Base-by-base conservation (phyloP, 768 basidiomycete genomes). In the Glaciozyma martinii region DNA sequence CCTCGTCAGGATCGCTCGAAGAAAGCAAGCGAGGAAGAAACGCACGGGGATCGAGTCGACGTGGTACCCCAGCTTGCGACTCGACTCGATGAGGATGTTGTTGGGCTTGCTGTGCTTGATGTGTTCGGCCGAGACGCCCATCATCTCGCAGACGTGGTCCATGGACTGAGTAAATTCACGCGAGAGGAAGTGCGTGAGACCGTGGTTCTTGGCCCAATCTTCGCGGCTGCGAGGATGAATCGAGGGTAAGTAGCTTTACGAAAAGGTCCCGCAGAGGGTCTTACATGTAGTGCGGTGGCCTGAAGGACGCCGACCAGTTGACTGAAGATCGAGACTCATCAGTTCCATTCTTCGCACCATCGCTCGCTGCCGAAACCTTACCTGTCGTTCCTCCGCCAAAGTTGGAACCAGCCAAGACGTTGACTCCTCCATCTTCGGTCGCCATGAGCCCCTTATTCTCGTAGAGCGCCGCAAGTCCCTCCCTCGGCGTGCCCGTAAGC, bases 301-400 rank as follows among this genome's bases (percentile, higher is more conserved):
- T 62, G 23, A 76, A 65, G 9, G 67, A 70, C 3, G 70, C 74
- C 21, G 67, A 69, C 75, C 75, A 76, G 62, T 76, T 76, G 61
- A 76, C 69, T 65, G 56, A 7, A 5, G 3, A 54, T 25, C 10
- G 1, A 30, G 27, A 1, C 19, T 10, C 33, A 33, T 40, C 37
- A 40, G 37, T 13, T 40, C 37, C 37, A 6, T 8, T 40, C 37
- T 13, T 40, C 37, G 37, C 37, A 40, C 12, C 37, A 13, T 40
- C 37, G 37, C 33, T 33, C 33, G 33, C 33, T 33, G 10, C 33
- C 37, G 37, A 40, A 40, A 40, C 47, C 63, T 46, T 29, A 59
- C 67, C 50, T 5, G 67, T 72, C 6, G 74, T 74, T 5, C 75
- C 75, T 16, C 75, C 75, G 32, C 69, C 69, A 6, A 70, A 65